Conservation (phyloP, 192 early-diverging fungal species). For the Tieghemiomyces parasiticus region DNA sequence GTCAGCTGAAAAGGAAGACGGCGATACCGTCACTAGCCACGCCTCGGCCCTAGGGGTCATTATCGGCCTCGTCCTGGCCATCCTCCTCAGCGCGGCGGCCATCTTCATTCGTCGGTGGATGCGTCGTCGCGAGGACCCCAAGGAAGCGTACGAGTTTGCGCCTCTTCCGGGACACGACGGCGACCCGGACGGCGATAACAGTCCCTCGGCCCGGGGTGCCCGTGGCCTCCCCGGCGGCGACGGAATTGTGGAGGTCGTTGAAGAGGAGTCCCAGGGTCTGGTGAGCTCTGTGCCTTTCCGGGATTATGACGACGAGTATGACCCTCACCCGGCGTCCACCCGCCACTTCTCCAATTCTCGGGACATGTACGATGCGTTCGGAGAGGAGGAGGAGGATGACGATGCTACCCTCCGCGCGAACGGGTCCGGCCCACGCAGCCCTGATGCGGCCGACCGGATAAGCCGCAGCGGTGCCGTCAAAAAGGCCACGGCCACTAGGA, state of each 20-base stretch:
- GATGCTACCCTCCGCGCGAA: background rate
- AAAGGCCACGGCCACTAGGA: background rate
- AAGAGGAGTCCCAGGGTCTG: background rate
- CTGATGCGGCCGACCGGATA: background rate
- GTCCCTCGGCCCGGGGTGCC: background rate
- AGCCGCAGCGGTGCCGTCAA: background rate
- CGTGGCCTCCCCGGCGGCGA: background rate
- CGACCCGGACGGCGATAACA: background rate
- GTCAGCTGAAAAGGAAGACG: background rate
- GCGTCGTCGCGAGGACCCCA: background rate
- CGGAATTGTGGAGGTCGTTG: background rate
- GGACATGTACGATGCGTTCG: conserved; percentile 19
- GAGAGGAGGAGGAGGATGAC: conserved; percentile 17
- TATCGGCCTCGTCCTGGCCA: background rate
- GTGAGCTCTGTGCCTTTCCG: conserved; percentile 9
- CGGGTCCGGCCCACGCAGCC: background rate
- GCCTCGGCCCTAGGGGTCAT: background rate
- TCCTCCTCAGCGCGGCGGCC: background rate
- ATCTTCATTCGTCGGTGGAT: background rate
- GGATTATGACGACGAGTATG: conserved; percentile 5
- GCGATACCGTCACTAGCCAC: background rate
- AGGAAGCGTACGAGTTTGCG: background rate
- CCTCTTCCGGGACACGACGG: background rate
- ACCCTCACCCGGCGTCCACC: conserved; percentile 2
- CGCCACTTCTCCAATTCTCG: conserved; percentile 12